A percentile compares a stretch with the other conserved stretches of the same genome.
phyloP scores from a whole-genome alignment of 2,329 filamentous ascomycete species.

The Cercospora citrullina region DNA sequence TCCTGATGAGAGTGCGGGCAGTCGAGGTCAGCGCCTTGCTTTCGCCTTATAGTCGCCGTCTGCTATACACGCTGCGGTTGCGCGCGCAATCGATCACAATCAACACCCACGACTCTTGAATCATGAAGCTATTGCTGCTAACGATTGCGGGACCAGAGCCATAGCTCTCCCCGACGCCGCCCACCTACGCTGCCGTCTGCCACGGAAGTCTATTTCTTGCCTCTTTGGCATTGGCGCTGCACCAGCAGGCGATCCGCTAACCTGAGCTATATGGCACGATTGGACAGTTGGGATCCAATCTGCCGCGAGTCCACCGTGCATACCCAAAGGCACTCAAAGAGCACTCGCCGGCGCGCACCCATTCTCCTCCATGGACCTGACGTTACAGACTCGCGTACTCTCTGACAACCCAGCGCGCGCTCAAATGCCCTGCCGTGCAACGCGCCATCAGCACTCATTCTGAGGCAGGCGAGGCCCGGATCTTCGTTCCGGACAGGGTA shows the following conservation, averaged over 20 bases:
- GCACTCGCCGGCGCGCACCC: not conserved
- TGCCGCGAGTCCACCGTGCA: constrained; percentile 1
- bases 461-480: constrained; percentile 11
- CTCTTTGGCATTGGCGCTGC: constrained; percentile 2
- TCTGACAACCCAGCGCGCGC: not conserved
- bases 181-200: not conserved
- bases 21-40: not conserved
- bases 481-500: constrained; percentile 8
- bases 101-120: constrained; percentile 3
- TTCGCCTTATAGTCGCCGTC: not conserved
- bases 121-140: not conserved
- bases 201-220: constrained; percentile 6
- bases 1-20: not conserved
- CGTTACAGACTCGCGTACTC: not conserved
- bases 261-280: not conserved
- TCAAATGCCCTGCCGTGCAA: not conserved
- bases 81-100: not conserved
- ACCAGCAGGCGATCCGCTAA: constrained; percentile 7
- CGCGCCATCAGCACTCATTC: constrained; percentile 14
- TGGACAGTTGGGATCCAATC: constrained; percentile 7
- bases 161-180: constrained; percentile 3
- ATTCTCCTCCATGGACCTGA: constrained; percentile 13
- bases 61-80: not conserved
- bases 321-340: not conserved
- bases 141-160: not conserved